Evolutionary conservation across 164 flowering plant genomes (phyloP), one percentile per base, ranked within the genome.

Genomic region (Berberis thunbergii): DNA sequence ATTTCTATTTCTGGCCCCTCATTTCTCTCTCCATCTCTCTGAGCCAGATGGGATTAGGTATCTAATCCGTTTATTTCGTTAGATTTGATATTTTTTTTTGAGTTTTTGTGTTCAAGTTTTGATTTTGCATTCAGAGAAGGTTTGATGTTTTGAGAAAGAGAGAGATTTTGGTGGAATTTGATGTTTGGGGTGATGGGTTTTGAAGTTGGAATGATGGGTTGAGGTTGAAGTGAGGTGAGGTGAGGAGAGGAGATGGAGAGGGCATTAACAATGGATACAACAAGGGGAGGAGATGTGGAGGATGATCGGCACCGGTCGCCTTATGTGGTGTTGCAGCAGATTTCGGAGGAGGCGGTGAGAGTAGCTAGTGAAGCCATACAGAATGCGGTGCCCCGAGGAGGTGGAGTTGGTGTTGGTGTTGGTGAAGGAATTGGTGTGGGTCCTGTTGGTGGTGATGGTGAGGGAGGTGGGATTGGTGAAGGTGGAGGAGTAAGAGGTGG

Each of bases 341-440:
- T 80, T 1, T 79, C 85, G 0, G 81, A 54, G 67, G 86, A 76
- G 70, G 83, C 76, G 8, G 68, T 82, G 64, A 80, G 72, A 70
- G 79, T 72, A 53, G 78, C 80, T 9, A 74, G 80, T 7, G 86
- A 77, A 65, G 79, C 83, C 13, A 45, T 74, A 38, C 72, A 76
- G 1, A 75, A 54, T 72, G 80, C 78, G 57, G 74, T 73, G 49
- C 38, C 64, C 2, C 67, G 8, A 49, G 52, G 52, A 11, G 11
- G 8, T n/a, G n/a, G n/a, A n/a, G n/a, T n/a, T n/a, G n/a, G n/a
- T n/a, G n/a, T n/a, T n/a, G n/a, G n/a, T n/a, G n/a, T n/a, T n/a
- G n/a, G n/a, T 6, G 52, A 6, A 11, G 52, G 52, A 49, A 11
- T 11, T 11, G 52, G 52, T 10, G n/a, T 7, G 55, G 55, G 55